Evolutionary conservation across 768 basidiomycete genomes (phyloP).

Genomic region (Thelephora aurantiotincta): DNA sequence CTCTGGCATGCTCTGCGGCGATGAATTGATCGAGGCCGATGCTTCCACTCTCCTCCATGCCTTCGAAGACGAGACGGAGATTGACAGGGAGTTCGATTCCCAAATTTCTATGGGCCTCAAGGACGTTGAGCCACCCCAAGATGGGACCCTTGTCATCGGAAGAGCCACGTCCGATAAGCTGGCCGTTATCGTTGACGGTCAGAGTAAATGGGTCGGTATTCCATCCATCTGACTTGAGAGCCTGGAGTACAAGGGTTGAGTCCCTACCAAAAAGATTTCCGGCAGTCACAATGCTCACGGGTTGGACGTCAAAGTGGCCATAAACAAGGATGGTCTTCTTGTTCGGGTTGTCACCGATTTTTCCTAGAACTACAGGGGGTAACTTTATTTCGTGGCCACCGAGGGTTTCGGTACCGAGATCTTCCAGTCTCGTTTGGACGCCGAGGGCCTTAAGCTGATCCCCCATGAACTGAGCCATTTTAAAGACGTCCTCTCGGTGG

Average conservation of each 20-base stretch:
- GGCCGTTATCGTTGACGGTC: constrained; percentile 34
- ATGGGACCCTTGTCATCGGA: constrained; percentile 89
- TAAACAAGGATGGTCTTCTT: constrained; percentile 94
- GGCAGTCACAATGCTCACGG: constrained; percentile 27
- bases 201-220: constrained; percentile 74
- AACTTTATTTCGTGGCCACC: constrained; percentile 61
- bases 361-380: constrained; percentile 75
- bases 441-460: constrained; percentile 62
- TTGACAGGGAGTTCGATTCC: constrained; percentile 75
- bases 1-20: constrained; percentile 50
- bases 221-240: constrained; percentile 65
- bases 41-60: constrained; percentile 93
- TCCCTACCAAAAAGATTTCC: background rate
- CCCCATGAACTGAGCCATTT: constrained; percentile 79
- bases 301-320: constrained; percentile 94
- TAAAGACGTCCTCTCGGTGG: constrained; percentile 62
- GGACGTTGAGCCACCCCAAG: constrained; percentile 79
- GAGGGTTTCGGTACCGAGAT: constrained; percentile 64
- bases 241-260: constrained; percentile 13
- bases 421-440: constrained; percentile 56
- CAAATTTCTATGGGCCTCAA: constrained; percentile 67
- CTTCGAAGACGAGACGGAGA: constrained; percentile 85
- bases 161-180: constrained; percentile 75
- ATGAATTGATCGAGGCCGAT: constrained; percentile 87
- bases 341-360: constrained; percentile 65